phyloP scores from a whole-genome alignment of 768 basidiomycete species.

The Boletus rex-veris region DNA sequence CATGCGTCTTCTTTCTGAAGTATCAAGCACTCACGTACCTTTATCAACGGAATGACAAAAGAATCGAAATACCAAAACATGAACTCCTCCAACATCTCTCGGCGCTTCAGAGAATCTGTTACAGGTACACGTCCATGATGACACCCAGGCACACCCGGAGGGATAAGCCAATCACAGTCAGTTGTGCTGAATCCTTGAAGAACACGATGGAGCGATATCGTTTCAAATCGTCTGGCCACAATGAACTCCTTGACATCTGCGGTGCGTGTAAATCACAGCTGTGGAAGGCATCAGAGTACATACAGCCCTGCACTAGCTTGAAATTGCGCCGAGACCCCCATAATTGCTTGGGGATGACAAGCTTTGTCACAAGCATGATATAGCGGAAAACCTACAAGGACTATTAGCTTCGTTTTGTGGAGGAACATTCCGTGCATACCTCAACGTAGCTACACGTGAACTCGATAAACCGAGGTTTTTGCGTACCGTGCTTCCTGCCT shows the following conservation, averaged over 20 bases:
- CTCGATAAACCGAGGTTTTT: conserved; percentile 77
- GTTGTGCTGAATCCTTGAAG: conserved; percentile 72
- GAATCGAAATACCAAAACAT: conserved; percentile 94
- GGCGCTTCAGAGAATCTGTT: conserved; percentile 69
- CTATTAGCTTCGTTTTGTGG: neutral
- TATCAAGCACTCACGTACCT: conserved; percentile 43
- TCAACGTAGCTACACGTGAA: conserved; percentile 65
- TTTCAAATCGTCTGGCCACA: conserved; percentile 74
- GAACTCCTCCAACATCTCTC: conserved; percentile 83
- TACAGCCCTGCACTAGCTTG: conserved; percentile 54
- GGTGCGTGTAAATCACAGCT: neutral
- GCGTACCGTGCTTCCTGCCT: conserved; percentile 40
- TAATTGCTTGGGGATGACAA: conserved; percentile 68
- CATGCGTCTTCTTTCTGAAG: neutral
- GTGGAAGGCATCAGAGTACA: conserved; percentile 16
- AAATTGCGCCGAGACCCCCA: conserved; percentile 78
- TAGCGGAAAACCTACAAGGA: conserved; percentile 63
- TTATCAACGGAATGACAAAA: conserved; percentile 74
- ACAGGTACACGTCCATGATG: conserved; percentile 51
- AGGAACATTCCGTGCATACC: conserved; percentile 36
- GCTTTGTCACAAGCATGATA: conserved; percentile 56
- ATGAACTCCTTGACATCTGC: conserved; percentile 77
- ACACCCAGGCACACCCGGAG: conserved; percentile 34
- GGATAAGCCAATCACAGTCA: conserved; percentile 78
- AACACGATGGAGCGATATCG: conserved; percentile 67